Evolutionary conservation across 352 stramenopile species (phyloP).

Genomic region (Globisporangium spinosum): DNA sequence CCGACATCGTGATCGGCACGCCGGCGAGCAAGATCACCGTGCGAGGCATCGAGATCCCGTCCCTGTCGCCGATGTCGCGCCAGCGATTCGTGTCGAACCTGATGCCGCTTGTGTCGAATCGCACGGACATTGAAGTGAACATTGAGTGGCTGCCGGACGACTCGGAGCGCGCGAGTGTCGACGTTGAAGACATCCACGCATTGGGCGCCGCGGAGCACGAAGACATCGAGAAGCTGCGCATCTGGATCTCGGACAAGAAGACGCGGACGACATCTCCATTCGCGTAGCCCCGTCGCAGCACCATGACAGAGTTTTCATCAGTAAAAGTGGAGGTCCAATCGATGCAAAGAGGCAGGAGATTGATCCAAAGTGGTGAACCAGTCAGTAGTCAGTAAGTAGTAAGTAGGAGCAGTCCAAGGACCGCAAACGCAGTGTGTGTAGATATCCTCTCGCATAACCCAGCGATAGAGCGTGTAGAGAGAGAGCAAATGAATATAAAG

Average conservation of each 20-base stretch:
- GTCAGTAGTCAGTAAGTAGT: too few species aligned
- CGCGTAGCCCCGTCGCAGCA: too few species aligned
- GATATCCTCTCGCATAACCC: too few species aligned
- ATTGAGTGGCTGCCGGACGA: conserved; percentile 82
- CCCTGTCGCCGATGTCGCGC: conserved; percentile 42
- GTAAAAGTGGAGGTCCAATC: too few species aligned
- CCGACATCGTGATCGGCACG: conserved; percentile 67
- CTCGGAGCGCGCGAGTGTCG: conserved; percentile 28
- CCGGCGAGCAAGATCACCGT: conserved; percentile 71
- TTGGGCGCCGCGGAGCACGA: conserved; percentile 30
- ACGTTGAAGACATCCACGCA: conserved; percentile 28
- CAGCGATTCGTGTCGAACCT: conserved; percentile 74
- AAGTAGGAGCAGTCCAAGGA: too few species aligned
- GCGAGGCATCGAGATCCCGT: conserved; percentile 75
- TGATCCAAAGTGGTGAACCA: too few species aligned
- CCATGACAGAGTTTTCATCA: too few species aligned
- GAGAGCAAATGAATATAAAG: too few species aligned
- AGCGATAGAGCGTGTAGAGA: too few species aligned
- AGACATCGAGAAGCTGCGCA: conserved; percentile 76
- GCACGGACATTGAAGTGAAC: conserved; percentile 78
- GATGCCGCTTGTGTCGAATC: conserved; percentile 26
- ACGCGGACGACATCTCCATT: conserved; percentile 74
- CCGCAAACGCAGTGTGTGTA: too few species aligned
- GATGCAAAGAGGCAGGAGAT: too few species aligned
- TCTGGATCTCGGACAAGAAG: conserved; percentile 88